Evolutionary conservation across 768 basidiomycete genomes (phyloP).

Genomic region (Auriscalpium orientale): DNA sequence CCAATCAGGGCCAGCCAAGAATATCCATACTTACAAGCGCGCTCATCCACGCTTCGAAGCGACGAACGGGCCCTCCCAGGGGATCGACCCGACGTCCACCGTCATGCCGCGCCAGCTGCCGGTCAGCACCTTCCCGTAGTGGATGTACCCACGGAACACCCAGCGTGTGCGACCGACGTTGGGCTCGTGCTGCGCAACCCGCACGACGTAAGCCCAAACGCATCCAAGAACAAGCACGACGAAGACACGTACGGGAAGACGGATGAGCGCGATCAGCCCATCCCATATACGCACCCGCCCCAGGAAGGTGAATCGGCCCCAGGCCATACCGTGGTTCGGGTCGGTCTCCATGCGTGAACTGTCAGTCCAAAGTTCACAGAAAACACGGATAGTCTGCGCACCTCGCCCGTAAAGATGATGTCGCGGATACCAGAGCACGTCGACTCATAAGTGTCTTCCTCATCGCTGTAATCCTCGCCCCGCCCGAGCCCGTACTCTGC

Average conservation of each 20-base stretch:
- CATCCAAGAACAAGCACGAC: neutral
- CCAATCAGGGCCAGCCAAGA: too few relatives aligned
- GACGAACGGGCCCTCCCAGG: slow-evolving; percentile 60
- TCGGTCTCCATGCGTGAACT: slow-evolving; percentile 38
- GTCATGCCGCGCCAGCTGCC: slow-evolving; percentile 62
- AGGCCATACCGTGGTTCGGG: slow-evolving; percentile 27
- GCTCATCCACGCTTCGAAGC: slow-evolving; percentile 36
- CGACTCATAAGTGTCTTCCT: slow-evolving; percentile 15
- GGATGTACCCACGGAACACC: slow-evolving; percentile 67
- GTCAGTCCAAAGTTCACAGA: neutral
- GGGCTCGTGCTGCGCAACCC: slow-evolving; percentile 5
- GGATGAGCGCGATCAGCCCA: slow-evolving; percentile 30
- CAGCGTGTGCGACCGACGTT: slow-evolving; percentile 16
- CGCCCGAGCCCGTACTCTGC: slow-evolving; percentile 9
- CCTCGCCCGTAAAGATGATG: slow-evolving; percentile 54
- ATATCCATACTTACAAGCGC: too few relatives aligned
- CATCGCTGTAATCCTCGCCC: slow-evolving; percentile 20
- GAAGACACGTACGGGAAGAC: slow-evolving; percentile 18
- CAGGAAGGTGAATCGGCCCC: slow-evolving; percentile 27
- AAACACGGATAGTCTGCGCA: slow-evolving; percentile 17
- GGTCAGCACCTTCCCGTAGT: slow-evolving; percentile 56
- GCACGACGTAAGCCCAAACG: neutral
- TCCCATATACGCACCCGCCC: slow-evolving; percentile 31
- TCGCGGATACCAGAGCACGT: slow-evolving; percentile 52
- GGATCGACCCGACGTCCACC: slow-evolving; percentile 34